Evolutionary conservation across 306 rosid species (phyloP), one percentile per base, ranked within the genome.

Genomic region (Alnus glutinosa): DNA sequence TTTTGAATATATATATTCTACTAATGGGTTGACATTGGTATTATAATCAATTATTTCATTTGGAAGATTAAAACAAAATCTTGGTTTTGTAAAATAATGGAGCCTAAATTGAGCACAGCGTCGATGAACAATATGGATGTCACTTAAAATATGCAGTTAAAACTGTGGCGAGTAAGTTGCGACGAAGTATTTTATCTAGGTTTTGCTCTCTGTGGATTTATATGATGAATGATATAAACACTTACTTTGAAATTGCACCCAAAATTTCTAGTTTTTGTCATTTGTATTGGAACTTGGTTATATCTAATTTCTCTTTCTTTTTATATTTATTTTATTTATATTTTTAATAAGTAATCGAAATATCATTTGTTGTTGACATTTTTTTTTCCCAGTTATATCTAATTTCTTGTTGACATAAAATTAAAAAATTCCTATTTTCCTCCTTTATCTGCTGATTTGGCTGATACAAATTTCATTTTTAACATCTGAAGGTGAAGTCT

Each of bases 401-500:
- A 7, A 66, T 66, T 66, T 66, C 50, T 66, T 13, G 13, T 39
- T 66, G 71, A 7, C 37, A 32, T 66, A 37, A 39, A 16, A 18
- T 9, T 16, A 39, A 64, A 9, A 36, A 15, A 39, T 67, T 39
- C 30, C 50, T 67, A 61, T 32, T 12, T 10, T 62, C 57, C 48
- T 77, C 42, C 15, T 30, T 36, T 6, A 23, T 78, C 18, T 58
- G 61, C 83, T 32, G 62, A 80, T 19, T 75, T 16, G 55, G 73
- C 58, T 80, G 32, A 74, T 72, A 36, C 44, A 76, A 49, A 84
- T 76, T 71, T 57, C 57, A 61, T 83, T 72, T 74, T 59, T 50
- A 81, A 76, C 72, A 23, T 47, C 1, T 90, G 88, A 87, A 94
- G 98, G 96, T 94, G 76, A 94, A 94, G 80, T 90, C 97, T 52